Conservation (phyloP, 345 rosid species). For the Theobroma cacao region DNA sequence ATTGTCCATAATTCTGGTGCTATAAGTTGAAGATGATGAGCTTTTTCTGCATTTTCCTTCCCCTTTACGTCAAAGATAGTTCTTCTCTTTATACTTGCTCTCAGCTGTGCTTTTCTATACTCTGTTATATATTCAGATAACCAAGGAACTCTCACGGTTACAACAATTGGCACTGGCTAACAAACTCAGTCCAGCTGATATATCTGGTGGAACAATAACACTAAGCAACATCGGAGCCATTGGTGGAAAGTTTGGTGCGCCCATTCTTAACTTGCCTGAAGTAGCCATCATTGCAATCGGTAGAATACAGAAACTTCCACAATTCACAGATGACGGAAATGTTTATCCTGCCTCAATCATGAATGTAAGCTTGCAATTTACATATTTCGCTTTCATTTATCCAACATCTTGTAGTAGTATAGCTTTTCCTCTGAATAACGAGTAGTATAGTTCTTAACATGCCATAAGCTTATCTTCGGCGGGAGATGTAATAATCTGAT, state of each 20-base stretch:
- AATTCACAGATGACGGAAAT: slow-evolving; percentile 54
- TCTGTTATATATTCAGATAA: slow-evolving; percentile 41
- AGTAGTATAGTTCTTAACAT: not conserved
- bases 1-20: not conserved
- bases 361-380: slow-evolving; percentile 49
- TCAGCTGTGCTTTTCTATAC: not conserved
- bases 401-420: not conserved
- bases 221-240: slow-evolving; percentile 89
- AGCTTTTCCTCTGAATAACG: no score
- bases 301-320: slow-evolving; percentile 78
- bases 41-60: not conserved
- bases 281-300: slow-evolving; percentile 87
- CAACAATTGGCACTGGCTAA: slow-evolving; percentile 67
- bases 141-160: slow-evolving; percentile 72
- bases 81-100: not conserved
- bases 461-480: not conserved
- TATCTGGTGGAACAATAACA: slow-evolving; percentile 87
- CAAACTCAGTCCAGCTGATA: slow-evolving; percentile 69
- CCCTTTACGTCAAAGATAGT: not conserved
- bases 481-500: not conserved
- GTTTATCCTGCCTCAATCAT: slow-evolving; percentile 65
- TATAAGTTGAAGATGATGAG: not conserved
- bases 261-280: slow-evolving; percentile 88
- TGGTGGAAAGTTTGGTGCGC: slow-evolving; percentile 91
- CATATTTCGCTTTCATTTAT: not conserved